Evolutionary conservation across 2,329 filamentous ascomycete species (phyloP).

Genomic region (Verticillium dahliae): DNA sequence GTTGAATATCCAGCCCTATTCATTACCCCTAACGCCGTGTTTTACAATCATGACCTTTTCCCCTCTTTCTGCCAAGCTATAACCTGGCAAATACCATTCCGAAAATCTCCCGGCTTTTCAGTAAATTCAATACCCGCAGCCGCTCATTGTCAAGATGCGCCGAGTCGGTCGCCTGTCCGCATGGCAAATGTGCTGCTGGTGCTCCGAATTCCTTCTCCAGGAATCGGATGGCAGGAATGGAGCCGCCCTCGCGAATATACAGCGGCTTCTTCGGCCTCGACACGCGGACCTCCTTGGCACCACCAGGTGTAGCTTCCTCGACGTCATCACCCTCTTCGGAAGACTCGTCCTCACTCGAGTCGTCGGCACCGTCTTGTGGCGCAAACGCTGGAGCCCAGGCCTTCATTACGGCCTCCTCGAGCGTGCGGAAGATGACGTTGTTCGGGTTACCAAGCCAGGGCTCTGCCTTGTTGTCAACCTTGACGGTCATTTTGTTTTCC

Average conservation of each 20-base stretch:
- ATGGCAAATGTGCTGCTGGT: conserved; percentile 86
- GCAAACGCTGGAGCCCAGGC: conserved; percentile 64
- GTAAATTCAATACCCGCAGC: conserved; percentile 78
- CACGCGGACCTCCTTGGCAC: neutral
- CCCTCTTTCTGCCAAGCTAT: conserved; percentile 16
- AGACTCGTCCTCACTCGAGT: conserved; percentile 1
- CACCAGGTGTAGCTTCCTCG: no score
- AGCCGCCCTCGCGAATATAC: conserved; percentile 93
- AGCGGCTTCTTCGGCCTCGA: conserved; percentile 56
- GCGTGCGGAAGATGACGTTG: conserved; percentile 83
- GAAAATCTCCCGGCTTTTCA: conserved; percentile 90
- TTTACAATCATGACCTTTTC: neutral
- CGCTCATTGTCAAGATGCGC: conserved; percentile 95
- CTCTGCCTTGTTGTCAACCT: conserved; percentile 88
- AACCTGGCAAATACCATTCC: conserved; percentile 73
- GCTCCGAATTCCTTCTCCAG: conserved; percentile 90
- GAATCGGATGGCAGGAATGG: conserved; percentile 90
- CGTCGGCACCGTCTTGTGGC: conserved; percentile 16
- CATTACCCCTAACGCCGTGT: neutral
- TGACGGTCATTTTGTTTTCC: conserved; percentile 72
- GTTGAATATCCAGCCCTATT: neutral
- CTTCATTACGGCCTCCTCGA: conserved; percentile 77
- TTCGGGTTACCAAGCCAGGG: conserved; percentile 91
- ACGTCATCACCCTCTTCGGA: neutral
- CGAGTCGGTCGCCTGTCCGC: conserved; percentile 87